Conservation (phyloP, 2,329 filamentous ascomycete genomes). For the Zasmidium angulare region DNA sequence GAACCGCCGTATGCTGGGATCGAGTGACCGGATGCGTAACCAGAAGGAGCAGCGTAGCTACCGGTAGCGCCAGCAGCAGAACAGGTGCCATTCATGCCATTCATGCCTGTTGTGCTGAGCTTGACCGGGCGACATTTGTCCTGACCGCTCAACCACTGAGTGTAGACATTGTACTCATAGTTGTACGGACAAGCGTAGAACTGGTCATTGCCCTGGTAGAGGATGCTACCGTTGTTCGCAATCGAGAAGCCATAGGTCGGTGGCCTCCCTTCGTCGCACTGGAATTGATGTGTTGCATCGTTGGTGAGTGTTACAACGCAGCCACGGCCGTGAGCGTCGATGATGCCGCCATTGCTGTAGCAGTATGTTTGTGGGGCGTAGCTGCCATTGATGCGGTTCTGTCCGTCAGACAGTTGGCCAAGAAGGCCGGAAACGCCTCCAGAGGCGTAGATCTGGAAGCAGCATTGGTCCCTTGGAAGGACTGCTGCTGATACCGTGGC, state of each 20-base stretch:
- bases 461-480: constrained; percentile 20
- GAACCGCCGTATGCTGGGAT: neutral
- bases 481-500: constrained; percentile 18
- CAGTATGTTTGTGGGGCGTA: constrained; percentile 19
- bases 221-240: constrained; percentile 14
- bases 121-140: constrained; percentile 19
- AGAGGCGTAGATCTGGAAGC: constrained; percentile 24
- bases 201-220: constrained; percentile 15
- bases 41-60: neutral
- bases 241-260: constrained; percentile 17
- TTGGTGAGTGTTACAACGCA: constrained; percentile 15
- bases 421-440: constrained; percentile 22
- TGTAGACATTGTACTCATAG: constrained; percentile 22
- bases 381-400: constrained; percentile 20
- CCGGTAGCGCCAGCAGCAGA: constrained; percentile 7
- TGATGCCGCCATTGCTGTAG: constrained; percentile 16
- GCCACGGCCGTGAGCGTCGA: constrained; percentile 7
- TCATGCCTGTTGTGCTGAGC: constrained; percentile 16
- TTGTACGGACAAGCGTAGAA: constrained; percentile 20
- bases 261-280: constrained; percentile 17
- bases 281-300: constrained; percentile 20
- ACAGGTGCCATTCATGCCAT: constrained; percentile 16
- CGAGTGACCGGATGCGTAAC: neutral
- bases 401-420: constrained; percentile 24
- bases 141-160: constrained; percentile 13